A percentile compares a stretch with the other conserved stretches of the same genome.
These are phyloP conservation scores for Candolleomyces eurysporus DNA, from an alignment of 768 basidiomycete genomes.

Conservation along the genomic window DNA sequence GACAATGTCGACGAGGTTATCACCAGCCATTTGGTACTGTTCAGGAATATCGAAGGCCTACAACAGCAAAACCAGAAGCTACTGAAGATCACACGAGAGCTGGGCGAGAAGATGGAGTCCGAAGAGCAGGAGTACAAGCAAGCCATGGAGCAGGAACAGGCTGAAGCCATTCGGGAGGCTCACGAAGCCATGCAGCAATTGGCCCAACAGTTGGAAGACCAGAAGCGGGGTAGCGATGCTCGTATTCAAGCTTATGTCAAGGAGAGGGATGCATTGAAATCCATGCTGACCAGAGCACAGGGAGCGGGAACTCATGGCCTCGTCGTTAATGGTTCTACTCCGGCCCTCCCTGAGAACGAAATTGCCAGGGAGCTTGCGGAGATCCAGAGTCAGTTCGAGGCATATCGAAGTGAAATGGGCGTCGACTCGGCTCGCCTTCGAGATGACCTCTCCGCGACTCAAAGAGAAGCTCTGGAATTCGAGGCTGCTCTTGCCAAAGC, in stretches of 20 bases:
- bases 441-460: slow-evolving; percentile 63
- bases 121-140: slow-evolving; percentile 78
- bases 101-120: slow-evolving; percentile 82
- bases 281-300: slow-evolving; percentile 63
- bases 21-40: slow-evolving; percentile 84
- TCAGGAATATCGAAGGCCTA: slow-evolving; percentile 74
- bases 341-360: slow-evolving; percentile 26
- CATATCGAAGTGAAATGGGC: slow-evolving; percentile 77
- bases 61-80: slow-evolving; percentile 92
- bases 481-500: slow-evolving; percentile 76
- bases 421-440: slow-evolving; percentile 70
- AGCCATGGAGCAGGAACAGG: slow-evolving; percentile 68
- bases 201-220: slow-evolving; percentile 72
- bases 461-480: slow-evolving; percentile 65
- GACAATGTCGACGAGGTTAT: slow-evolving; percentile 77
- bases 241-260: slow-evolving; percentile 79
- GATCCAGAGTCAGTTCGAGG: slow-evolving; percentile 77
- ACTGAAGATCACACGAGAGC: slow-evolving; percentile 76
- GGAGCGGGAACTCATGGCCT: slow-evolving; percentile 16
- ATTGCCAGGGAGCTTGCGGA: slow-evolving; percentile 63
- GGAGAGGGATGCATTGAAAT: slow-evolving; percentile 83
- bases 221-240: slow-evolving; percentile 68
- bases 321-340: slow-evolving; percentile 13
- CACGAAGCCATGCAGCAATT: slow-evolving; percentile 83
- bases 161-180: slow-evolving; percentile 81